A percentile compares a stretch with the other conserved stretches of the same genome.
Evolutionary conservation across 306 rosid genomes (phyloP).

Genomic region (Gleditsia sinensis): DNA sequence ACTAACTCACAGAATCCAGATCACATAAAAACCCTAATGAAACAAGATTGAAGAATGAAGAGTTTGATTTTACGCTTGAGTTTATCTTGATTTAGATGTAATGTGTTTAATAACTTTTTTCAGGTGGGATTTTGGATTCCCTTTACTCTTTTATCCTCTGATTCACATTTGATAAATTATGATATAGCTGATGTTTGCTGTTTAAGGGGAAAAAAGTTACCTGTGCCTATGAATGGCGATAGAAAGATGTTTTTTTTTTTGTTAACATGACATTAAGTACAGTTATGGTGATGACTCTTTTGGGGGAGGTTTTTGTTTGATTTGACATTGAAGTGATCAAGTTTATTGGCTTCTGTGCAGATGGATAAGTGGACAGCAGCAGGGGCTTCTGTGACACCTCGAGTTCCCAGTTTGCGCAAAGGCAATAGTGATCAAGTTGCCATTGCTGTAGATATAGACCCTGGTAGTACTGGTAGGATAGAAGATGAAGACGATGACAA

Average conservation of each 20-base stretch:
- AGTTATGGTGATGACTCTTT: background rate
- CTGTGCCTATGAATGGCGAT: background rate
- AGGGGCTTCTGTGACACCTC: constrained; percentile 72
- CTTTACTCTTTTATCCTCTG: background rate
- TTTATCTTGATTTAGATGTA: constrained; percentile 7
- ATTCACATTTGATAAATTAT: constrained; percentile 2
- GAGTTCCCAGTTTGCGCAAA: constrained; percentile 96
- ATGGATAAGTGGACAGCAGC: constrained; percentile 63
- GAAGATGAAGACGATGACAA: constrained; percentile 98
- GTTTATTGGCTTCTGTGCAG: constrained; percentile 48
- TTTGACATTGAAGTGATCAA: constrained; percentile 15
- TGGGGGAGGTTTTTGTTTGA: background rate
- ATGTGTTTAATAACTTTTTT: background rate
- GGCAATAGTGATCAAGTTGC: constrained; percentile 87
- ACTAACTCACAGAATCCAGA: background rate
- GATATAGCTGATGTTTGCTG: background rate
- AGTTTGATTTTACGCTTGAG: background rate
- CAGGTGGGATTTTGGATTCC: background rate
- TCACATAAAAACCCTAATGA: background rate
- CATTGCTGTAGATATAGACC: constrained; percentile 88
- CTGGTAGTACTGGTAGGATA: constrained; percentile 63
- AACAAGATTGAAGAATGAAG: background rate
- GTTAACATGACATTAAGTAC: constrained; percentile 15
- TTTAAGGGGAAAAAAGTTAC: background rate
- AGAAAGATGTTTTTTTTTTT: constrained; percentile 5